Evolutionary conservation across 1,139 yeast genomes (phyloP).

Genomic region (Nakaseomyces nivariensis): DNA sequence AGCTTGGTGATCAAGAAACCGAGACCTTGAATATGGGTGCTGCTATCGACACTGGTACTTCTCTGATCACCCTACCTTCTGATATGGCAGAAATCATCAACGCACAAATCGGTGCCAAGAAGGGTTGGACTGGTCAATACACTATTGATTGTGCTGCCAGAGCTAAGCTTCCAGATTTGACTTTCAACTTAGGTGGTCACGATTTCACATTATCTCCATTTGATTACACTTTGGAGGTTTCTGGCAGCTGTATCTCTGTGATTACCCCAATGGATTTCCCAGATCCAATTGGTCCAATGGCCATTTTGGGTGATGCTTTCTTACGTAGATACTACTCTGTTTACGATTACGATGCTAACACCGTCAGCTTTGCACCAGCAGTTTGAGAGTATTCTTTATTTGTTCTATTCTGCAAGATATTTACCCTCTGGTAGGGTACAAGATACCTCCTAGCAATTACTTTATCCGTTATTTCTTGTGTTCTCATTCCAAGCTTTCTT

Average conservation of each 20-base stretch:
- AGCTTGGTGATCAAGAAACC: slow-evolving; percentile 86
- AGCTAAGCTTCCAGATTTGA: slow-evolving; percentile 77
- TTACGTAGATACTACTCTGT: slow-evolving; percentile 89
- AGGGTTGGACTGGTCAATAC: slow-evolving; percentile 97
- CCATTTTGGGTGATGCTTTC: slow-evolving; percentile 95
- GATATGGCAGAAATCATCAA: slow-evolving; percentile 91
- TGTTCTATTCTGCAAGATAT: not conserved
- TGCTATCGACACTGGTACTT: slow-evolving; percentile 97
- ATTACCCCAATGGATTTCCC: slow-evolving; percentile 98
- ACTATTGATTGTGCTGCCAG: slow-evolving; percentile 79
- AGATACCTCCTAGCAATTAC: not conserved
- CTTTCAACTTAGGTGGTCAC: slow-evolving; percentile 79
- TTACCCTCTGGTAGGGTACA: not conserved
- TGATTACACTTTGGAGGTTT: slow-evolving; percentile 86
- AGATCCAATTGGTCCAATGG: slow-evolving; percentile 90
- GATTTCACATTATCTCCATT: slow-evolving; percentile 81
- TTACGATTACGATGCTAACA: slow-evolving; percentile 79
- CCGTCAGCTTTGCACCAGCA: slow-evolving; percentile 86
- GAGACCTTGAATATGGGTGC: slow-evolving; percentile 75
- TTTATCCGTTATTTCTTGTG: too few relatives aligned
- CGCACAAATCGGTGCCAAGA: slow-evolving; percentile 92
- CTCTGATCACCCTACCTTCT: slow-evolving; percentile 87
- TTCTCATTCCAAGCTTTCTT: too few relatives aligned
- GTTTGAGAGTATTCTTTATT: slow-evolving; percentile 25
- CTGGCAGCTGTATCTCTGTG: slow-evolving; percentile 92